phyloP scores from a whole-genome alignment of 371 early-diverging fungal species.

The Blakeslea trispora region DNA sequence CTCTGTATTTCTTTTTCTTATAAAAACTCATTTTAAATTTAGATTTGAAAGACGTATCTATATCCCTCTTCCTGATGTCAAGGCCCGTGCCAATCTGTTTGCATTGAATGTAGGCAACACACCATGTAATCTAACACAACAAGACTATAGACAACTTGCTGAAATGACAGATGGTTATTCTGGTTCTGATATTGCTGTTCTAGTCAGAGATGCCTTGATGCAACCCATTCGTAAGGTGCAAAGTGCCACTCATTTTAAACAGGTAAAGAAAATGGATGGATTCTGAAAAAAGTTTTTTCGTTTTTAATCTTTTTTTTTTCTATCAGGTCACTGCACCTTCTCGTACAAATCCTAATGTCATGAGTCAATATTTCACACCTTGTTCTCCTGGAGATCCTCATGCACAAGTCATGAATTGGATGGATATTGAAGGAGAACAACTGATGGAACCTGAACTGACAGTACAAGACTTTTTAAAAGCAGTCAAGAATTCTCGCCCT shows the following conservation, averaged over 20 bases:
- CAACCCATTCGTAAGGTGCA: constrained; percentile 96
- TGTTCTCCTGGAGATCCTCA: constrained; percentile 93
- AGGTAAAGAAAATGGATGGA: too few relatives aligned
- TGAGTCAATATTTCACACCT: constrained; percentile 78
- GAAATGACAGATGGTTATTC: constrained; percentile 89
- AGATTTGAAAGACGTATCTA: constrained; percentile 97
- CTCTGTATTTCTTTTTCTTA: background rate
- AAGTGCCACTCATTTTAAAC: constrained; percentile 93
- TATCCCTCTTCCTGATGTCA: constrained; percentile 91
- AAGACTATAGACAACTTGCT: constrained; percentile 77
- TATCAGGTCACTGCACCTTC: constrained; percentile 51
- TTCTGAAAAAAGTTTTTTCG: too few relatives aligned
- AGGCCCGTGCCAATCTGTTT: constrained; percentile 92
- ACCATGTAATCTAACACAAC: constrained; percentile 71
- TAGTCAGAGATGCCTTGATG: constrained; percentile 96
- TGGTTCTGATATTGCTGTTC: constrained; percentile 92
- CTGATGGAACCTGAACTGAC: constrained; percentile 90
- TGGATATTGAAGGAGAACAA: constrained; percentile 81
- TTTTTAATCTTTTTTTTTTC: background rate
- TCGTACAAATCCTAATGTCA: constrained; percentile 56
- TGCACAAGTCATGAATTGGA: constrained; percentile 91
- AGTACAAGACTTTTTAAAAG: constrained; percentile 81
- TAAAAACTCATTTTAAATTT: background rate
- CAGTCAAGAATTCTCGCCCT: constrained; percentile 75
- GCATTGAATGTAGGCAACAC: constrained; percentile 88